These are phyloP conservation scores for Oxytropis ochrocephala DNA, from an alignment of 306 rosid species.

Conservation along the genomic window DNA sequence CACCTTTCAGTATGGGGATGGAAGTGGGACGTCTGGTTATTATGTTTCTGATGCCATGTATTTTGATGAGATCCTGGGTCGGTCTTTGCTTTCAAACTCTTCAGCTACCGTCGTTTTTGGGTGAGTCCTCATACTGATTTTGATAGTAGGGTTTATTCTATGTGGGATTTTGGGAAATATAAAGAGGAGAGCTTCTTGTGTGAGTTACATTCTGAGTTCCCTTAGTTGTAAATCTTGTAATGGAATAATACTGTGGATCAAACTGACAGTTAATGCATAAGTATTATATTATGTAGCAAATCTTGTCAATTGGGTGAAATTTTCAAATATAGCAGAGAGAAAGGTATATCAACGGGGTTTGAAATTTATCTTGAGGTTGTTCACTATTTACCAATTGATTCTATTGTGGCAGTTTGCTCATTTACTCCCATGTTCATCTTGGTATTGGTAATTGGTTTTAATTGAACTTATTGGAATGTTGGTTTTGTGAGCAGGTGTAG, in stretches of 20 bases:
- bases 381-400: neutral
- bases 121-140: constrained; percentile 46
- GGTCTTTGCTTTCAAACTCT: constrained; percentile 51
- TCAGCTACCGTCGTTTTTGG: constrained; percentile 72
- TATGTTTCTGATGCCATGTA: constrained; percentile 74
- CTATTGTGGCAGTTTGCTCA: constrained; percentile 5
- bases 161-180: constrained; percentile 12
- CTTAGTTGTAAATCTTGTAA: neutral
- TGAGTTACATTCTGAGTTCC: neutral
- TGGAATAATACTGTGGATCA: neutral
- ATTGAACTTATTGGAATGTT: constrained; percentile 22
- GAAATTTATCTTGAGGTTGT: neutral
- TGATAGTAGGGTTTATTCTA: neutral
- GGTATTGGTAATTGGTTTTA: constrained; percentile 5
- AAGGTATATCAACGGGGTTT: neutral
- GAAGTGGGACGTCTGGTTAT: constrained; percentile 90
- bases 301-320: neutral
- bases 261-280: neutral
- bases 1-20: constrained; percentile 81
- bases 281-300: neutral
- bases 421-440: neutral
- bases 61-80: constrained; percentile 71
- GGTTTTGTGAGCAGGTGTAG: constrained; percentile 65
- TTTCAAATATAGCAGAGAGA: neutral
- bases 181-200: neutral